Conservation (phyloP, 2,329 filamentous ascomycete genomes). For the Capronia epimyces region DNA sequence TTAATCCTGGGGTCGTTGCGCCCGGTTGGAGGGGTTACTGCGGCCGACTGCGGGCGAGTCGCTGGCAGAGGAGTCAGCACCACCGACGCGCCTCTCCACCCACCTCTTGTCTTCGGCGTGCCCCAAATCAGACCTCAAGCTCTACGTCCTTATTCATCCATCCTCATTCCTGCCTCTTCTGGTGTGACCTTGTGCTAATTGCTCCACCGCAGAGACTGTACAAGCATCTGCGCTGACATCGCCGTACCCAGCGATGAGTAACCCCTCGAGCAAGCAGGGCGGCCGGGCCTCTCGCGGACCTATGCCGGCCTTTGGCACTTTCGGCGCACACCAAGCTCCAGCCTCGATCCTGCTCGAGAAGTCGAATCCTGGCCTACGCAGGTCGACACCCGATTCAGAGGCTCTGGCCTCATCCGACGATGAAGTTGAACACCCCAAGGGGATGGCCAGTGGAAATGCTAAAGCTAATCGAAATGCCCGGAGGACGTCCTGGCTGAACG, state of each 20-base stretch:
- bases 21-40: not conserved
- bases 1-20: not conserved
- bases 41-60: not conserved
- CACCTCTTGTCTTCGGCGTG: no score
- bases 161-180: no score
- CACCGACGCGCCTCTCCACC: not conserved
- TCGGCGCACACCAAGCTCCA: slow-evolving; percentile 43
- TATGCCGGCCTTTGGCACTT: slow-evolving; percentile 28
- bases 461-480: slow-evolving; percentile 58
- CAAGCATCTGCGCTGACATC: slow-evolving; percentile 1
- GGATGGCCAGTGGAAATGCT: slow-evolving; percentile 44
- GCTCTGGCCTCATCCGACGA: slow-evolving; percentile 92
- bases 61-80: not conserved
- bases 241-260: slow-evolving; percentile 20
- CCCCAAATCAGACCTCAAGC: no score
- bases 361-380: slow-evolving; percentile 61
- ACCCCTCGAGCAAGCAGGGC: slow-evolving; percentile 17
- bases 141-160: no score
- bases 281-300: slow-evolving; percentile 21
- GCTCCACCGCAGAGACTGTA: slow-evolving; percentile 1
- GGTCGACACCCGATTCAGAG: slow-evolving; percentile 89
- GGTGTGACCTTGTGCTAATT: slow-evolving; percentile 11
- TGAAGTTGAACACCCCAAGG: slow-evolving; percentile 60
- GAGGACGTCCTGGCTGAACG: slow-evolving; percentile 80
- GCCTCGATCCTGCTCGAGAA: slow-evolving; percentile 68